Evolutionary conservation across 2,329 filamentous ascomycete species (phyloP).

Genomic region (Cladobotryum mycophilum): DNA sequence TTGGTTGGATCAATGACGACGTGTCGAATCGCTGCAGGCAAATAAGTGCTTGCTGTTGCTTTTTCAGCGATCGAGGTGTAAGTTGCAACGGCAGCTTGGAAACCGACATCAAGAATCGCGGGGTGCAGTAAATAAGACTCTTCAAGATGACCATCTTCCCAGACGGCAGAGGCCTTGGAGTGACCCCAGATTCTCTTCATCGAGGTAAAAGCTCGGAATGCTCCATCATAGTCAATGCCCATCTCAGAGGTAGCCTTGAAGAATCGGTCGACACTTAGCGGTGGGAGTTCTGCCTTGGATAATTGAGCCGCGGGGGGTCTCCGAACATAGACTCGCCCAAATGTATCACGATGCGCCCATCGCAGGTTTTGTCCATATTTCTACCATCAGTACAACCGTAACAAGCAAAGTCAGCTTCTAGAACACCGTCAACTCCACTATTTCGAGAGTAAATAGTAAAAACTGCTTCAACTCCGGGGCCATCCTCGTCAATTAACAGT

Average conservation of each 20-base stretch:
- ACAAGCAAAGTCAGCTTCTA: not conserved
- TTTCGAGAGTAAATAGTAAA: not conserved
- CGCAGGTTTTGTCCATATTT: constrained; percentile 12
- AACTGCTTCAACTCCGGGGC: not conserved
- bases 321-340: constrained; percentile 16
- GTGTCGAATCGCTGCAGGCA: constrained; percentile 13
- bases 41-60: constrained; percentile 22
- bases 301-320: no score
- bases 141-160: no score
- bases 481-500: not conserved
- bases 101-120: constrained; percentile 23
- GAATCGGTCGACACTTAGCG: no score
- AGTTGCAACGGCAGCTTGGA: constrained; percentile 27
- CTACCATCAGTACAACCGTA: not conserved
- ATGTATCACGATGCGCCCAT: no score
- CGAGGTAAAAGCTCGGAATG: constrained; percentile 15
- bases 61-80: constrained; percentile 23
- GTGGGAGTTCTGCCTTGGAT: no score
- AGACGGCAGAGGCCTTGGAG: not conserved
- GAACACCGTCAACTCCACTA: not conserved
- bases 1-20: not conserved
- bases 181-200: not conserved
- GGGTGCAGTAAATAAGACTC: constrained; percentile 28
- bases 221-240: constrained; percentile 16
- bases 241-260: constrained; percentile 12